Evolutionary conservation across 2,329 filamentous ascomycete species (phyloP), one percentile per base, ranked within the genome.

Genomic region (Leptographium wingfieldii): DNA sequence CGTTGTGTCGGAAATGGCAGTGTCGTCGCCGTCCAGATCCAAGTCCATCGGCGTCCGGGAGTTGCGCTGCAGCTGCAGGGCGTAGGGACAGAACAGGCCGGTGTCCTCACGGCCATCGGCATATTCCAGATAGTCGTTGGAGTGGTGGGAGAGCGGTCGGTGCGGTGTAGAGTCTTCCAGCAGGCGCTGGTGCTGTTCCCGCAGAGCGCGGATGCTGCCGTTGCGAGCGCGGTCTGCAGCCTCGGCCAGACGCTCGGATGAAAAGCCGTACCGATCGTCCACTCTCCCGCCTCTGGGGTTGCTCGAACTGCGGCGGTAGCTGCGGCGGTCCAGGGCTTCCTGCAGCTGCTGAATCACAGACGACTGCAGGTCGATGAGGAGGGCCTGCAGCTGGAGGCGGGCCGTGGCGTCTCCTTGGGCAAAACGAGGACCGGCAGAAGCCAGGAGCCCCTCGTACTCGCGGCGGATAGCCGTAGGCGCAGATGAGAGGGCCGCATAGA

Each of bases 271-370:
- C 64, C 46, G 66, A 60, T 56, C 70, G 63, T 60, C 49, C 14
- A 9, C 27, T 14, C 49, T 19, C 5, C 25, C 27, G 25, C 27
- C 16, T 12, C 49, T 14, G 14, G 49, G 49, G 25, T 9, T 29
- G 14, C 49, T 74, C 71, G 11, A 66, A 66, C 6, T 63, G 1
- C 64, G 63, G 4, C 70, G 70, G 33, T 19, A 5, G 35, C 22
- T n/a, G 6, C 33, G 35, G 22, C 54, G 22, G 38, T 67, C 59
- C 29, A 74, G 66, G 5, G 71, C 71, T 11, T 72, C 70, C 57
- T 73, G 69, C 12, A 73, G 67, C 51, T 73, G 65, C n/a, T 65
- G 65, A 60, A 74, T 73, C 56, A 74, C 70, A 5, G 69, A 72
- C 49, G 68, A 65, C 61, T 74, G 72, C 43, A 74, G 67, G 14